phyloP scores from a whole-genome alignment of 2,329 filamentous ascomycete species.

The Cryphonectria nitschkei region DNA sequence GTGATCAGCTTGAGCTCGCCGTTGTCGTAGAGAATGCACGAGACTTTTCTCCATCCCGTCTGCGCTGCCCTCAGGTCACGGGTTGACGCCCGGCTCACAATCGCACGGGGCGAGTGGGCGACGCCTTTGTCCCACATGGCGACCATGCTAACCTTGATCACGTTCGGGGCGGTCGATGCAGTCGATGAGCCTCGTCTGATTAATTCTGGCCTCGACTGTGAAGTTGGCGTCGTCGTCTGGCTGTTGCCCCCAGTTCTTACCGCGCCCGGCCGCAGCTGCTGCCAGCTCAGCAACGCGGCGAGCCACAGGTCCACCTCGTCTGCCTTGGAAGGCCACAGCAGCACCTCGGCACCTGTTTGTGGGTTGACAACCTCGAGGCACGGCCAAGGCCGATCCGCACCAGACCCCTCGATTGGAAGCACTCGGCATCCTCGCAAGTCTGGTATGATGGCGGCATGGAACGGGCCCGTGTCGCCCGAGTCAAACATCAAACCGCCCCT shows the following conservation, averaged over 20 bases:
- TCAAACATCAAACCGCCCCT: constrained; percentile 76
- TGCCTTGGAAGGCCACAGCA: constrained; percentile 65
- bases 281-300: constrained; percentile 80
- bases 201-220: constrained; percentile 43
- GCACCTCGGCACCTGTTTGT: constrained; percentile 61
- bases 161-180: constrained; percentile 44
- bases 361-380: constrained; percentile 60
- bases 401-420: constrained; percentile 55
- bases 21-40: constrained; percentile 92
- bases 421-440: constrained; percentile 77
- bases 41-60: constrained; percentile 83
- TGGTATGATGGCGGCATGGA: constrained; percentile 68
- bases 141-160: constrained; percentile 94
- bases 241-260: constrained; percentile 45
- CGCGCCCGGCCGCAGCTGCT: constrained; percentile 68
- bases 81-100: constrained; percentile 61
- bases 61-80: constrained; percentile 56
- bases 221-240: constrained; percentile 26
- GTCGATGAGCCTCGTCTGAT: constrained; percentile 47
- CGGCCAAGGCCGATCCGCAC: constrained; percentile 49
- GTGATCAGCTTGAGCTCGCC: constrained; percentile 90
- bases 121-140: constrained; percentile 85
- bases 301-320: constrained; percentile 80
- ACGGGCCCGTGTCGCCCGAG: constrained; percentile 66
- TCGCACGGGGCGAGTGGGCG: constrained; percentile 57